A percentile compares a stretch with the other conserved stretches of the same genome.
These are phyloP conservation scores for Ophiocordyceps polyrhachis-furcata DNA, from an alignment of 2,329 filamentous ascomycete genomes.

Conservation along the genomic window DNA sequence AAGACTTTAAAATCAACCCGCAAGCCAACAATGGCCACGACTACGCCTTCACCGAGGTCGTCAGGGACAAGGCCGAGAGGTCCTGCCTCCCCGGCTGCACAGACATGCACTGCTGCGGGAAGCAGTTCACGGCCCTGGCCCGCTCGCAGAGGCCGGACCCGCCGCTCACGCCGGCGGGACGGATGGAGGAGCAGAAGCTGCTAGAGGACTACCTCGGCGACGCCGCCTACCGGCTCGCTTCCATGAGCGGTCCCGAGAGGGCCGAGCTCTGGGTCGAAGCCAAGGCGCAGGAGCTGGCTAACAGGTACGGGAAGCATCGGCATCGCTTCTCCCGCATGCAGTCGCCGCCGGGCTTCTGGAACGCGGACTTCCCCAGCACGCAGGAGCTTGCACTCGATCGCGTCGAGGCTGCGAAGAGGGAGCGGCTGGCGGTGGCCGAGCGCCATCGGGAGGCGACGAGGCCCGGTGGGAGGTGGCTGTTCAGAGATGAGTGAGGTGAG, in stretches of 20 bases:
- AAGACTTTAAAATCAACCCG: conserved; percentile 73
- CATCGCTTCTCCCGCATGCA: conserved; percentile 50
- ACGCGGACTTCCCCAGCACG: conserved; percentile 72
- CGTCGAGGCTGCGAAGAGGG: conserved; percentile 42
- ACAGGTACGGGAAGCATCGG: conserved; percentile 59
- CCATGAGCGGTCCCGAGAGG: conserved; percentile 41
- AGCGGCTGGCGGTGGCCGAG: conserved; percentile 47
- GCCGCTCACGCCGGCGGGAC: conserved; percentile 16
- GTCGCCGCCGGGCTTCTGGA: conserved; percentile 81
- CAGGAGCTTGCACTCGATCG: conserved; percentile 56
- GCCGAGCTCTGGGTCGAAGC: conserved; percentile 56
- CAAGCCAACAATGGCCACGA: conserved; percentile 48
- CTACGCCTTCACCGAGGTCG: conserved; percentile 57
- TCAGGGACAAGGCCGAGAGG: conserved; percentile 51
- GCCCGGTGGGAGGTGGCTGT: conserved; percentile 57
- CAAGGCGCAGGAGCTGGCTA: conserved; percentile 52
- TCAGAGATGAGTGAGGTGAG: conserved; percentile 53
- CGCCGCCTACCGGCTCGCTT: conserved; percentile 36
- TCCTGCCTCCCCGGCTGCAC: conserved; percentile 57
- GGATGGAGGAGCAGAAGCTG: conserved; percentile 26
- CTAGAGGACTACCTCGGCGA: conserved; percentile 40
- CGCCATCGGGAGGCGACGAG: conserved; percentile 69
- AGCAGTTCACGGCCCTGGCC: conserved; percentile 49
- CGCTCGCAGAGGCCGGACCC: conserved; percentile 24
- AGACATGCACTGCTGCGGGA: conserved; percentile 58